Conservation (phyloP, 176 grass and related monocot species). For the Melocanna baccifera region DNA sequence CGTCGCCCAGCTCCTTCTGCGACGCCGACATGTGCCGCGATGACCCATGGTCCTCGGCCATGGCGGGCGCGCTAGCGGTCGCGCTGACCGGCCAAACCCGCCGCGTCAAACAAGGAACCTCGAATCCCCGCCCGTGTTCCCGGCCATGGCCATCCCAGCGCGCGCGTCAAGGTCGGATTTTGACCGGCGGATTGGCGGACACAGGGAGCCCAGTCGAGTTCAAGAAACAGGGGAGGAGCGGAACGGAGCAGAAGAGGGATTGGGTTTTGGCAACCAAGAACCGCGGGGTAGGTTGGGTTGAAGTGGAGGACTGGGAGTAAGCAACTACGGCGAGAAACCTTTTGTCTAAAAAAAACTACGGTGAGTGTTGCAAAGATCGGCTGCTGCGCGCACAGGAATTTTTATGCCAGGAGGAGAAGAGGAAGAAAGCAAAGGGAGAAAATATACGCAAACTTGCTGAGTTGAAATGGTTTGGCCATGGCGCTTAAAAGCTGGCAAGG, state of each 20-base stretch:
- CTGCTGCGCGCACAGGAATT: slow-evolving; percentile 7
- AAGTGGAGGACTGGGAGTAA: slow-evolving; percentile 25
- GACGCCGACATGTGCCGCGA: slow-evolving; percentile 61
- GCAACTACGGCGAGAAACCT: too few relatives aligned
- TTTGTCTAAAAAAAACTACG: too few relatives aligned
- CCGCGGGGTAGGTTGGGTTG: background rate
- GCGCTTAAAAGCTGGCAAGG: slow-evolving; percentile 28
- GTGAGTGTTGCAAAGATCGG: slow-evolving; percentile 19
- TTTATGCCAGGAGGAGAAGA: background rate
- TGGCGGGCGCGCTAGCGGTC: background rate
- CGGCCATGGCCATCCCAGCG: background rate
- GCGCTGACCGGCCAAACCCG: background rate
- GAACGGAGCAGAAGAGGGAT: background rate
- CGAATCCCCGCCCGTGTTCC: background rate
- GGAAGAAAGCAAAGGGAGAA: background rate
- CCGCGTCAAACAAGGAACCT: background rate
- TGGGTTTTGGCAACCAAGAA: slow-evolving; percentile 21
- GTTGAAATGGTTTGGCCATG: slow-evolving; percentile 15
- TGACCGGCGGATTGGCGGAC: background rate
- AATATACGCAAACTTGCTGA: background rate
- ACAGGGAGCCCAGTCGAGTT: background rate
- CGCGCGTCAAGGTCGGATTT: slow-evolving; percentile 12
- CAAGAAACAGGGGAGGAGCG: slow-evolving; percentile 33
- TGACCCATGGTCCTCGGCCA: slow-evolving; percentile 61
- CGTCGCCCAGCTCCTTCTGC: slow-evolving; percentile 69